Percentiles rank a stretch among this genome's conserved stretches.
phyloP scores from a whole-genome alignment of 495 filamentous ascomycete genomes.

The Monascus purpureus region DNA sequence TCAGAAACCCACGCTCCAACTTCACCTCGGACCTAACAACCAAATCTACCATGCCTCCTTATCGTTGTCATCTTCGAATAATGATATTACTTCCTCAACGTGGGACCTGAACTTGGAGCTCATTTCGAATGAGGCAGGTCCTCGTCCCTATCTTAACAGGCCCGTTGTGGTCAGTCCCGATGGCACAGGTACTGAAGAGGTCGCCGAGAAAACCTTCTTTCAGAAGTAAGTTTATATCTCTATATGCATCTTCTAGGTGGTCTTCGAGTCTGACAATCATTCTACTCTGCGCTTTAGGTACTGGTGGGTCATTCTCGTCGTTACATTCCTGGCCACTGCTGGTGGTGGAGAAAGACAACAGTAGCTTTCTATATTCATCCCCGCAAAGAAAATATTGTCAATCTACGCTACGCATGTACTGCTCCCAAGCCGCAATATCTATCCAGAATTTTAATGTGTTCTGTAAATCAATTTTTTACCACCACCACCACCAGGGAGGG shows the following conservation, averaged over 20 bases:
- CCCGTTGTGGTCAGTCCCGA: slow-evolving; percentile 27
- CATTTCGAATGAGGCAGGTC: slow-evolving; percentile 13
- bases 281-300: slow-evolving; percentile 18
- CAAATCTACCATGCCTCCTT: slow-evolving; percentile 26
- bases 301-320: slow-evolving; percentile 33
- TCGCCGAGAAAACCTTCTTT: slow-evolving; percentile 28
- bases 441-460: no score
- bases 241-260: no score
- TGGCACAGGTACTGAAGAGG: slow-evolving; percentile 21
- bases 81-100: slow-evolving; percentile 1
- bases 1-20: slow-evolving; percentile 16
- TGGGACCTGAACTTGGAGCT: slow-evolving; percentile 14
- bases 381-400: no score
- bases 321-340: slow-evolving; percentile 28
- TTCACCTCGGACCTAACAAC: slow-evolving; percentile 21
- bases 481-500: no score
- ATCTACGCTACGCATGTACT: no score
- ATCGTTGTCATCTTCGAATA: slow-evolving; percentile 3
- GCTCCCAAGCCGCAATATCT: no score
- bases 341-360: slow-evolving; percentile 23
- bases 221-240: slow-evolving; percentile 25
- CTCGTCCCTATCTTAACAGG: slow-evolving; percentile 26
- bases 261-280: not conserved
- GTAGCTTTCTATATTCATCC: no score
- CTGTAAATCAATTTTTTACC: no score